Base-by-base conservation (phyloP, 1,284 basidiomycete species). In the Paramarasmius palmivorus region DNA sequence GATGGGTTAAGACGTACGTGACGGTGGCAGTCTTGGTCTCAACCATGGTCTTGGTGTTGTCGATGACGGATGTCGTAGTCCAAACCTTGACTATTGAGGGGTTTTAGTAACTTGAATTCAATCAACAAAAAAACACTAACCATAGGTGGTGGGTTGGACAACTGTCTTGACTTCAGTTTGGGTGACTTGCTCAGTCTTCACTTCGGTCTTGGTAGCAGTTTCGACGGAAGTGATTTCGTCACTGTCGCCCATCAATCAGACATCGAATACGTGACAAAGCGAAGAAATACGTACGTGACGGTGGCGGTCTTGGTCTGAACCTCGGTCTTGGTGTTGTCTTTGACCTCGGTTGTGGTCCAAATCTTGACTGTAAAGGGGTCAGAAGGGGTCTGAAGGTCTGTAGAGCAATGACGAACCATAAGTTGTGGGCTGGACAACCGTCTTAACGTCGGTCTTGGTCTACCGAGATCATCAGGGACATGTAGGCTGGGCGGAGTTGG, bases 301-400 rank as follows among this genome's bases (percentile, higher is more conserved):
- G 78, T 80, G 7, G 71, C 69, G 29, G 77, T 80, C 65, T 73
- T 63, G 8, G 79, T 81, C 63, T 77, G 66, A 61, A 73, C 61
- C 49, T 78, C 54, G 6, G 82, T 86, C 72, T 76, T 68, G 37
- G 82, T 84, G 63, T 84, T 81, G 66, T 87, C 79, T 56, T 83
- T 79, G 65, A 84, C 75, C 56, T 78, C 58, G 35, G 84, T 86
- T 64, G 72, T 75, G 49, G 84, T 76, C 65, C 72, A 82, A 39
- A 78, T 70, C 39, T 40, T 17, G 3, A 37, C 70, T 78, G 55
- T 73, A 73, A 66, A 19, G 22, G 39, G 4, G 12, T 22, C n/a
- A 14, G n/a, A n/a, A n/a, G n/a, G n/a, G n/a, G 39, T 22, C 39
- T 19, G 1, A 22, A 40, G 19, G 9, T 10, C 9, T 17, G 5